Base-by-base conservation (phyloP, 805 yeast genomes). In the Saccharomyces mikatae region DNA sequence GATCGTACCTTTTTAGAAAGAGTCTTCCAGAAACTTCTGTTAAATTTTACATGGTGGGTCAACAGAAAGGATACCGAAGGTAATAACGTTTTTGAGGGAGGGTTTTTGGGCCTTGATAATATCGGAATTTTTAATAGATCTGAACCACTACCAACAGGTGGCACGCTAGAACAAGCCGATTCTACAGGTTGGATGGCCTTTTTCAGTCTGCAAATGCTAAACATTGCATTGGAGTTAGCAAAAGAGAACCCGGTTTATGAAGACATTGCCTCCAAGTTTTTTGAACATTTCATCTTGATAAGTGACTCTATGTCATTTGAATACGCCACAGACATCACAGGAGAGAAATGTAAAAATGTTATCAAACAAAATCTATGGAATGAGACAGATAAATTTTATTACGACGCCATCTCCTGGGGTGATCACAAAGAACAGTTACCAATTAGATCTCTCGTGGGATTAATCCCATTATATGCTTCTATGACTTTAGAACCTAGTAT, bases 131-230 rank as follows among this genome's bases (percentile, higher is more conserved):
- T 90, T 74, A 90, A 90, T 70, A 80, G 97, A 68, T 87, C 96
- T 6, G 97, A 91, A 74, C 95, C 95, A 1, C 75, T 88, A 63
- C 97, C 97, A 41, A 88, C 95, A 1, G 96, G 97, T 47, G 96
- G 96, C 49, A 81, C 79, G 41, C 76, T 90, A 58, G 95, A 89
- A 68, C 97, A 90, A 71, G 96, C 97, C 0, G 97, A 90, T 71
- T 87, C 96, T 14, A 91, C 97, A 6, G 97, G 97, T 36, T 90
- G 97, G 97, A 88, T 90, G 94, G 97, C 96, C 0, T 90, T 92
- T 75, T 90, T 86, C 74, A 81, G 86, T 36, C 75, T 91, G 63
- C 91, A 87, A 67, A 89, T 90, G 97, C 79, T 91, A 71, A 91
- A 89, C 70, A 91, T 91, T 67, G 91, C 97, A 0, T 77, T 90